Evolutionary conservation across 495 filamentous ascomycete species (phyloP), one percentile per base, ranked within the genome.

Genomic region (Penicillium desertorum): DNA sequence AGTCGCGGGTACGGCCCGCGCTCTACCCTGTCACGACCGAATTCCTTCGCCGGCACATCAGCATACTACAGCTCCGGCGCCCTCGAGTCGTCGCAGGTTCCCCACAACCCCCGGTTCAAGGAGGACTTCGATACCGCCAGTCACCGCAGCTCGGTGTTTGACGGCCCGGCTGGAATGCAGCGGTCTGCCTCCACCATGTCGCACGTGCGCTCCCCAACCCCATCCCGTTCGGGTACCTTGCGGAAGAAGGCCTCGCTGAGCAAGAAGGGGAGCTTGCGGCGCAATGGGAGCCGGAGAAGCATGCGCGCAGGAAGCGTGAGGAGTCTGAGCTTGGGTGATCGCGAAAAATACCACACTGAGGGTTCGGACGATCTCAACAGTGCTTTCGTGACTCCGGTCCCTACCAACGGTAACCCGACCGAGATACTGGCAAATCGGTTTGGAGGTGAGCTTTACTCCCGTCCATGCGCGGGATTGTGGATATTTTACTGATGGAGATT

Each of bases 381-480:
- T 69, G 88, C 86, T 16, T 97, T 96, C 70, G 85, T 84, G 66
- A 87, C 89, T 43, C 94, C 94, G 1, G 86, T 98, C 23, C 95
- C 94, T 7, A 98, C 94, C 2, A 79, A 78, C 23, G 89, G 89
- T 1, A 91, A 81, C 58, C 94, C 94, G 8, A 98, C 94, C 4
- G 95, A 98, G 58, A 82, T 92, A 48, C 79, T 98, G 39, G 89
- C 90, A 23, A 90, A 87, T 61, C 85, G 94, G 52, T 98, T 98
- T 70, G 88, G 96, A 78, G 83, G 92, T 96, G 78, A 50, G 83
- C 74, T 45, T 19, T 22, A 57, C 51, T 39, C 41, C 9, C 42
- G 16, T 25, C 32, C 2, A 3, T 19, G 6, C 11, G 46, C 16
- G 16, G 16, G 20, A 7, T 37, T 30, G 44, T 16, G 4, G 14